These are phyloP conservation scores for Kodamaea nitidulidarum DNA, from an alignment of 805 yeast species.

Conservation along the genomic window DNA sequence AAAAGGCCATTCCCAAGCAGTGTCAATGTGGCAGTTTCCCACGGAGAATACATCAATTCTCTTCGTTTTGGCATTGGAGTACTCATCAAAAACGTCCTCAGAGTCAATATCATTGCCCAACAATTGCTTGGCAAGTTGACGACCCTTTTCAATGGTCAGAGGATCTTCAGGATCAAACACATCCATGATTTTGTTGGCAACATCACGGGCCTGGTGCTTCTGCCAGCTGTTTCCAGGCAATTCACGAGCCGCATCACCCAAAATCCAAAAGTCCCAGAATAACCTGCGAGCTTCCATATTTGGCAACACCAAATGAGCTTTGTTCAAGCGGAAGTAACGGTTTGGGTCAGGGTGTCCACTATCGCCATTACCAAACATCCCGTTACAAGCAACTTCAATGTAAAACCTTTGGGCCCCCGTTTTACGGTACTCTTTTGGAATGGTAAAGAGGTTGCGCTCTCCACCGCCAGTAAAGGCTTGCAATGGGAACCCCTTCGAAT, in stretches of 20 bases:
- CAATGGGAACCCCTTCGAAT: slow-evolving; percentile 58
- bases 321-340: slow-evolving; percentile 60
- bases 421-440: slow-evolving; percentile 46
- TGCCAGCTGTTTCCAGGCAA: slow-evolving; percentile 73
- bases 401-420: slow-evolving; percentile 62
- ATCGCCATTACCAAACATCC: slow-evolving; percentile 77
- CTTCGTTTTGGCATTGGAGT: slow-evolving; percentile 31
- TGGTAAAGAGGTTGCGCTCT: slow-evolving; percentile 68
- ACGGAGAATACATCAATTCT: slow-evolving; percentile 68
- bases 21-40: slow-evolving; percentile 96
- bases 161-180: slow-evolving; percentile 70
- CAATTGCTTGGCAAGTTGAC: slow-evolving; percentile 58
- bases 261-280: slow-evolving; percentile 77
- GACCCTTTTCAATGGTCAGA: slow-evolving; percentile 53
- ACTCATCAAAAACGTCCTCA: slow-evolving; percentile 50
- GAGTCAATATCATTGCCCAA: slow-evolving; percentile 67
- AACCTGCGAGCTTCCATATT: slow-evolving; percentile 76
- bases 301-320: slow-evolving; percentile 79
- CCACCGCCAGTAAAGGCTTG: slow-evolving; percentile 88
- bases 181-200: slow-evolving; percentile 82
- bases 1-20: slow-evolving; percentile 99
- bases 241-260: slow-evolving; percentile 90
- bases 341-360: slow-evolving; percentile 71
- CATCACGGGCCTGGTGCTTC: slow-evolving; percentile 72
- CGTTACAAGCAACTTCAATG: slow-evolving; percentile 88